phyloP scores from a whole-genome alignment of 2,329 filamentous ascomycete species.

The Aspergillus sp. region DNA sequence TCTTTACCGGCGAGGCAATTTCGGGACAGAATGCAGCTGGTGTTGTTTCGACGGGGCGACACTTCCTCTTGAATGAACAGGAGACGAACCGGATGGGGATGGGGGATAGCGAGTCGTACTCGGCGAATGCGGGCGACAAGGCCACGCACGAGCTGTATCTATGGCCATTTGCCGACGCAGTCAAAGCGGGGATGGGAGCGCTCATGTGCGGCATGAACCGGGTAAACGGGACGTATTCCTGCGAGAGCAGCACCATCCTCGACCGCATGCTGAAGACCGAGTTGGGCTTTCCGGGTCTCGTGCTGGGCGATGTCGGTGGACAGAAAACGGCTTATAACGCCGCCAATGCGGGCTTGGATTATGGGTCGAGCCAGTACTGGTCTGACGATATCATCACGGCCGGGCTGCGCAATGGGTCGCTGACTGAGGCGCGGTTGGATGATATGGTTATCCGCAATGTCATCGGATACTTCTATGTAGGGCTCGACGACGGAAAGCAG shows the following conservation, averaged over 20 bases:
- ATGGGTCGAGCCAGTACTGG: not conserved
- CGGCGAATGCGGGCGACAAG: slow-evolving; percentile 64
- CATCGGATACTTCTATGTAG: not conserved
- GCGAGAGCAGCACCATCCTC: slow-evolving; percentile 74
- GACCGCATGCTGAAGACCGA: slow-evolving; percentile 78
- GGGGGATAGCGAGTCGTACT: slow-evolving; percentile 23
- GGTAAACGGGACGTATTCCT: slow-evolving; percentile 76
- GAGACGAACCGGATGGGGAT: slow-evolving; percentile 46
- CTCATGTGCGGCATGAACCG: slow-evolving; percentile 42
- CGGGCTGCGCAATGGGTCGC: not conserved
- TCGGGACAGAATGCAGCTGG: not conserved
- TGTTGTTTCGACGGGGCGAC: slow-evolving; percentile 34
- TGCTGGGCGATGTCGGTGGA: not conserved
- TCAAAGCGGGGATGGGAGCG: slow-evolving; percentile 52
- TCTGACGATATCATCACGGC: not conserved
- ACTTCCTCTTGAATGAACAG: slow-evolving; percentile 59
- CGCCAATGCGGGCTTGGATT: slow-evolving; percentile 13
- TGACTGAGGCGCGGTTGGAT: slow-evolving; percentile 42
- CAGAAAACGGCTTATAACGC: not conserved
- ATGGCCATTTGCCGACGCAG: slow-evolving; percentile 64
- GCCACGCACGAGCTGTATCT: slow-evolving; percentile 67
- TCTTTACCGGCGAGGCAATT: slow-evolving; percentile 34
- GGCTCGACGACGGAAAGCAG: not conserved
- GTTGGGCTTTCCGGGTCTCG: slow-evolving; percentile 61
- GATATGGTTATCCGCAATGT: slow-evolving; percentile 55